phyloP scores from a whole-genome alignment of 805 yeast species.

The Suhomyces xylopsoci region DNA sequence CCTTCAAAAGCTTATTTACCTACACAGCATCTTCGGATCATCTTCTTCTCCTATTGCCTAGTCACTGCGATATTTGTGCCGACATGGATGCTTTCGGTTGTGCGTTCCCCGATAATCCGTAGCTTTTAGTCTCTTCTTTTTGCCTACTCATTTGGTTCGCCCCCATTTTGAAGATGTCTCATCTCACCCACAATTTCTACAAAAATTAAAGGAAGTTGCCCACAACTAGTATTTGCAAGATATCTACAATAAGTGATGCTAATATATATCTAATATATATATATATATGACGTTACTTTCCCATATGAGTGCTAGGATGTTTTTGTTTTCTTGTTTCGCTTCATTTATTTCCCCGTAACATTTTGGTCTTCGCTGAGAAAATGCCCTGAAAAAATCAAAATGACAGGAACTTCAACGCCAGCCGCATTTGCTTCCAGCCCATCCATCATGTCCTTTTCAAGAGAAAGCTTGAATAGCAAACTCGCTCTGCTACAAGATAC shows the following conservation, averaged over 20 bases:
- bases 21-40: background rate
- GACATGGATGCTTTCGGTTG: background rate
- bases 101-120: background rate
- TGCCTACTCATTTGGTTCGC: background rate
- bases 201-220: background rate
- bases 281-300: background rate
- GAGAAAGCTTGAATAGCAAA: constrained; percentile 47
- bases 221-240: background rate
- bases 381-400: background rate
- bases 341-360: background rate
- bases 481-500: constrained; percentile 52
- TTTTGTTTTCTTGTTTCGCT: background rate
- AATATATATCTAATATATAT: too few species aligned
- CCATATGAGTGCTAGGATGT: too few species aligned
- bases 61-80: too few species aligned
- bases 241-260: background rate
- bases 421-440: background rate
- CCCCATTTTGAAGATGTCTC: background rate
- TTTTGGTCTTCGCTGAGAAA: background rate
- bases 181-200: background rate
- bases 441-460: constrained; percentile 46
- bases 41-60: too few species aligned
- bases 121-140: background rate
- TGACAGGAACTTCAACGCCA: background rate
- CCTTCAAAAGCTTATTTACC: background rate